A percentile compares a stretch with the other conserved stretches of the same genome.
Conservation (phyloP, 495 filamentous ascomycete species). For the Xylaria venustula region DNA sequence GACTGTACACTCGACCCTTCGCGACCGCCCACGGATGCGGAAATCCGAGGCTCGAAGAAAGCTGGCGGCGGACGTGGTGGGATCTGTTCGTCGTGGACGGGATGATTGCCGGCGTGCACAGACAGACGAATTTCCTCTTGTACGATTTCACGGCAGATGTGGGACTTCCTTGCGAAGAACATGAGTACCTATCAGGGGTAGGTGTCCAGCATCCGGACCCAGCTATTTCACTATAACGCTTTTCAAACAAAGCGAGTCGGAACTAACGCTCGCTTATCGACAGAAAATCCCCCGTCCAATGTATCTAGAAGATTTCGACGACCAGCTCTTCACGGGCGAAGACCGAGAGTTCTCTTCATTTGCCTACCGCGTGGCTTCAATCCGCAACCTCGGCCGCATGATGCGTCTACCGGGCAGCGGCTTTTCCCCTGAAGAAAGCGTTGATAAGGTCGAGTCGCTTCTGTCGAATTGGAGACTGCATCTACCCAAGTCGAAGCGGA, state of each 20-base stretch:
- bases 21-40: slow-evolving; percentile 46
- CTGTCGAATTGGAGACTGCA: slow-evolving; percentile 83
- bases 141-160: slow-evolving; percentile 57
- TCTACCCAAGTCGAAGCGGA: slow-evolving; percentile 71
- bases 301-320: slow-evolving; percentile 69
- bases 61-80: slow-evolving; percentile 88
- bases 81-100: slow-evolving; percentile 81
- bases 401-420: slow-evolving; percentile 53
- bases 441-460: slow-evolving; percentile 64
- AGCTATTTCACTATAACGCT: not conserved
- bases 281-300: slow-evolving; percentile 62
- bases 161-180: slow-evolving; percentile 74
- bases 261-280: not conserved
- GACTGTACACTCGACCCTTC: slow-evolving; percentile 63
- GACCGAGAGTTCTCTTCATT: slow-evolving; percentile 73
- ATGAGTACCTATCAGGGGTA: slow-evolving; percentile 65
- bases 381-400: slow-evolving; percentile 72
- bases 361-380: slow-evolving; percentile 72
- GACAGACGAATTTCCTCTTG: slow-evolving; percentile 56
- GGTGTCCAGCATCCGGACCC: slow-evolving; percentile 19
- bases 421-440: slow-evolving; percentile 43
- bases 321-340: slow-evolving; percentile 61
- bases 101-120: slow-evolving; percentile 57
- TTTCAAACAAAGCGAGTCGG: not conserved
- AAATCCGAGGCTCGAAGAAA: slow-evolving; percentile 59